phyloP scores from a whole-genome alignment of 257 asterid species.

The Thymus mandschuricus region DNA sequence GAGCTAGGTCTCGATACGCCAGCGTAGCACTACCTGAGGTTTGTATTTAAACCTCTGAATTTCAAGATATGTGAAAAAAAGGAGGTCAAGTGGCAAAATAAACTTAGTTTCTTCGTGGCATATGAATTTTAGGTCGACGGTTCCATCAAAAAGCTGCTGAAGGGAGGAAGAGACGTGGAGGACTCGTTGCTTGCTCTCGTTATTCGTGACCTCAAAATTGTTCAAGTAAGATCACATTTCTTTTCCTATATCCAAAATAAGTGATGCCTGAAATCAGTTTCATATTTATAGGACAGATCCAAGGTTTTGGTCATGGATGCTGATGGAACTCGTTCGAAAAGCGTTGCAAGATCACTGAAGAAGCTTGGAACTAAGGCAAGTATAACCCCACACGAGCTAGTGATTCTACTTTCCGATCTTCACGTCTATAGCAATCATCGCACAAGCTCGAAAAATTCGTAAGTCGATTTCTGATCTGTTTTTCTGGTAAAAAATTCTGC shows the following conservation, averaged over 20 bases:
- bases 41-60: constrained; percentile 10
- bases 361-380: constrained; percentile 88
- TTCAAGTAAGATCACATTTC: constrained; percentile 56
- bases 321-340: constrained; percentile 81
- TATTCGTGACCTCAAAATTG: constrained; percentile 85
- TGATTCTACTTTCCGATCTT: too few relatives aligned
- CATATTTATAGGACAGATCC: constrained; percentile 65
- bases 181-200: constrained; percentile 77
- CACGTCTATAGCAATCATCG: too few relatives aligned
- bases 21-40: constrained; percentile 80
- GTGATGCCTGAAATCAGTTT: constrained; percentile 32
- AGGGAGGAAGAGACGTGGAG: constrained; percentile 73
- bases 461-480: background rate
- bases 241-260: background rate
- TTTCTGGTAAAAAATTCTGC: background rate
- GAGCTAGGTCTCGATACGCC: constrained; percentile 79
- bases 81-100: background rate
- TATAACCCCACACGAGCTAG: constrained; percentile 16
- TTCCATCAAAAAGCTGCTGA: constrained; percentile 63
- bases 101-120: constrained; percentile 3
- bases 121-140: constrained; percentile 60
- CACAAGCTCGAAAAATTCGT: background rate
- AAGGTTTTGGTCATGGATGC: constrained; percentile 92
- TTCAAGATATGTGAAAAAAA: background rate
- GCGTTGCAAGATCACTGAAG: constrained; percentile 78